Evolutionary conservation across 139 green algal species (phyloP).

Genomic region (Auxenochlorella pyrenoidosa): DNA sequence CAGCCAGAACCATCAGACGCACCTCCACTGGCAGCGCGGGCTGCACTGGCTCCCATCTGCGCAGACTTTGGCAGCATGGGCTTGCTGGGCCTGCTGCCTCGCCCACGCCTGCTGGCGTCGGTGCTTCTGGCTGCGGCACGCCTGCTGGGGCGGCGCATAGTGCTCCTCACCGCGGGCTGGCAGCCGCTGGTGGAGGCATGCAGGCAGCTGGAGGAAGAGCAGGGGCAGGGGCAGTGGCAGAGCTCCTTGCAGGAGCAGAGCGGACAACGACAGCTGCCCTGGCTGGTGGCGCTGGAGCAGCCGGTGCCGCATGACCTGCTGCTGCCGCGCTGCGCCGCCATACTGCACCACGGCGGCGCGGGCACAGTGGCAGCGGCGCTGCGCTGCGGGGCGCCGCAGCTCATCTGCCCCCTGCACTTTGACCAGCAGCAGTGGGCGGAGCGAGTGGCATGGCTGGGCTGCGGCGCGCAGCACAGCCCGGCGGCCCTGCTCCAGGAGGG

Average conservation of each 20-base stretch:
- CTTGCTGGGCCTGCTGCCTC: constrained; percentile 62
- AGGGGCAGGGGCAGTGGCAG: not conserved
- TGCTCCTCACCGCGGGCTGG: constrained; percentile 57
- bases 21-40: not conserved
- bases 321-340: constrained; percentile 48
- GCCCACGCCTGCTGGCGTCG: constrained; percentile 36
- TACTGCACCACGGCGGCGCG: constrained; percentile 71
- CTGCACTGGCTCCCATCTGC: not conserved
- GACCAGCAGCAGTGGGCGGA: constrained; percentile 69
- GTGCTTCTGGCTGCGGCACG: constrained; percentile 49
- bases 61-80: constrained; percentile 73
- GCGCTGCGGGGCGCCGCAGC: constrained; percentile 48
- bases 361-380: constrained; percentile 58
- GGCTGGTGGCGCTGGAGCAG: constrained; percentile 6
- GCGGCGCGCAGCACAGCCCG: not conserved
- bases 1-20: not conserved
- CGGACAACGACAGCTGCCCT: not conserved
- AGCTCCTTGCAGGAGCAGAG: not conserved
- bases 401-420: constrained; percentile 72
- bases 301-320: constrained; percentile 58
- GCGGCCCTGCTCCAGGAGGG: constrained; percentile 5
- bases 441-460: constrained; percentile 19
- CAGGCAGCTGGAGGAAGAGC: not conserved
- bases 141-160: not conserved
- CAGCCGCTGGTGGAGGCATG: constrained; percentile 14